These are phyloP conservation scores for Rhodotorula babjevae DNA, from an alignment of 768 basidiomycete species.

Conservation along the genomic window DNA sequence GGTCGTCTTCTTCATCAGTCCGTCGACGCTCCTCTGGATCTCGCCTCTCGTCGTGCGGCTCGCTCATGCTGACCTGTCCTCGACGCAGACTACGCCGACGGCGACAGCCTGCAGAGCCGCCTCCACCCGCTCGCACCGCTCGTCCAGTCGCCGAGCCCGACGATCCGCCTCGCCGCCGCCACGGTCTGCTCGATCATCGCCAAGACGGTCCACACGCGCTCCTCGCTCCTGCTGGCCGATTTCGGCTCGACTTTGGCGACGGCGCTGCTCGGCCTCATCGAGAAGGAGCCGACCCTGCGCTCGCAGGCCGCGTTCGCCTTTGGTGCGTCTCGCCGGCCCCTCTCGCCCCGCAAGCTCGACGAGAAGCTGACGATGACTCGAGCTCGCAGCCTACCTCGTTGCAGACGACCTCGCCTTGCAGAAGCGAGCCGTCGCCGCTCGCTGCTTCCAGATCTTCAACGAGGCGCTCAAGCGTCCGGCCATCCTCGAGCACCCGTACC, in stretches of 20 bases:
- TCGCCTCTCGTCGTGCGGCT: no score
- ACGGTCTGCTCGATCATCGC: conserved; percentile 5
- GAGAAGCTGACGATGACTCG: background rate
- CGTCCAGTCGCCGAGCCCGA: conserved; percentile 3
- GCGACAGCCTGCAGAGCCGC: background rate
- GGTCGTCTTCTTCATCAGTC: background rate
- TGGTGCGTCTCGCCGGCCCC: conserved; percentile 7
- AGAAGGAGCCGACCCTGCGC: conserved; percentile 15
- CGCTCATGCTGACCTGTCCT: no score
- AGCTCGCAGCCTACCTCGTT: conserved; percentile 59
- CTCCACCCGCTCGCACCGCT: background rate
- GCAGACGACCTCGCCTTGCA: conserved; percentile 66
- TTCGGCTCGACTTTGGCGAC: background rate
- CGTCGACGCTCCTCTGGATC: background rate
- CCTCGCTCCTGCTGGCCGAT: fast-evolving
- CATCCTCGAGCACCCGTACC: conserved; percentile 41
- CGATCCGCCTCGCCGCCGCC: conserved; percentile 19
- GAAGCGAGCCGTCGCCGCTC: conserved; percentile 64
- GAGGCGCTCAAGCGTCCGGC: conserved; percentile 45
- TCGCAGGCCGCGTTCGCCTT: conserved; percentile 24
- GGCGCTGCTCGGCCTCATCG: conserved; percentile 29
- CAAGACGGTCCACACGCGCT: background rate
- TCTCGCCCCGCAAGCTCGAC: no score
- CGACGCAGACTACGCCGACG: background rate
- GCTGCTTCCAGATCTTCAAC: conserved; percentile 57